Base-by-base conservation (phyloP, 1,284 basidiomycete species). In the Malassezia pachydermatis region DNA sequence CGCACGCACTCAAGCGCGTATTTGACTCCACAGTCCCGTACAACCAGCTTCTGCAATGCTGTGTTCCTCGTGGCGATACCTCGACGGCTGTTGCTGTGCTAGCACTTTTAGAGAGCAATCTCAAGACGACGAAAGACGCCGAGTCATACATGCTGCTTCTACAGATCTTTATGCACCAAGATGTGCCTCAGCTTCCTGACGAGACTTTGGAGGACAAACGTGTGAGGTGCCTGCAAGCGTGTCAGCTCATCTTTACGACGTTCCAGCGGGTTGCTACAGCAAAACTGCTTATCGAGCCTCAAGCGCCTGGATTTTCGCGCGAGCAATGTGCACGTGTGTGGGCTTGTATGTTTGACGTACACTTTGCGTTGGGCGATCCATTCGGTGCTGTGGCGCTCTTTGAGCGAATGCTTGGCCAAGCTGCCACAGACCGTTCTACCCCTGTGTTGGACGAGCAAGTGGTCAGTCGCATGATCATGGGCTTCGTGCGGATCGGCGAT, bases 341-440 rank as follows among this genome's bases (percentile, higher is more conserved):
- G 80, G 81, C 82, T 55, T 74, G 77, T 55, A 84, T 89, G 80
- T 79, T 92, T 45, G 76, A 79, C 36, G 79, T 81, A 0, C 82
- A 85, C 73, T 84, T 92, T 75, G 76, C 75, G 16, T 78, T 76
- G 27, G 81, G 80, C 4, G 75, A 81, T 50, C 76, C 81, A 0
- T 78, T 79, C 3, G 79, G 77, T 38, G 88, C 81, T 5, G 67
- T 89, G 8, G 78, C 72, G 16, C 71, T 90, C 2, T 75, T 92
- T 38, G 82, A 86, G 55, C 73, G 77, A 53, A 85, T 92, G 81
- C 76, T 88, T 5, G 40, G 34, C 9, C 16, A 14, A 16, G 27
- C 38, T 4, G 13, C 45, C 9, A 6, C 19, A 4, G 32, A 22
- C 3, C 10, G 14, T 1, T 34, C 46, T 23, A 74, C 76, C 0